A percentile compares a stretch with the other conserved stretches of the same genome.
These are phyloP conservation scores for Lasiosphaeris hirsuta DNA, from an alignment of 495 filamentous ascomycete species.

Conservation along the genomic window DNA sequence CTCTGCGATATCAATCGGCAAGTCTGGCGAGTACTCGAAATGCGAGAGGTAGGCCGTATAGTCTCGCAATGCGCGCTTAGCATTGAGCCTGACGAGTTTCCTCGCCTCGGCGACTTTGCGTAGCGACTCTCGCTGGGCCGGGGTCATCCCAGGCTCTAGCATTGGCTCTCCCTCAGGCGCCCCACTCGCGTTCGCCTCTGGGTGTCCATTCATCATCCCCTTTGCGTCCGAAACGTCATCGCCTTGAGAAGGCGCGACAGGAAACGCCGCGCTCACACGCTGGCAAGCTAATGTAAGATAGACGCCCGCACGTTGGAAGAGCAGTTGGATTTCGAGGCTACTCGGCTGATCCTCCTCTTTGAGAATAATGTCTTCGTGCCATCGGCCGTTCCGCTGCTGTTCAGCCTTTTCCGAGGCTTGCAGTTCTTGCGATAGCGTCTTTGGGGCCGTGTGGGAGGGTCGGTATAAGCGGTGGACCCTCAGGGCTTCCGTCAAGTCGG, in stretches of 20 bases:
- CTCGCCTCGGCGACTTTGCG: slow-evolving; percentile 53
- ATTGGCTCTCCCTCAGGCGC: slow-evolving; percentile 16
- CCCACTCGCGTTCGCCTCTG: too few relatives aligned
- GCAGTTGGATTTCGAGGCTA: slow-evolving; percentile 67
- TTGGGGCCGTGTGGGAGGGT: slow-evolving; percentile 39
- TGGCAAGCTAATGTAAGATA: slow-evolving; percentile 68
- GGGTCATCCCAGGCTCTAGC: slow-evolving; percentile 15
- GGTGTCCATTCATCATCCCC: too few relatives aligned
- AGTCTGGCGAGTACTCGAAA: slow-evolving; percentile 72
- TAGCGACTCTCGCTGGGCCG: slow-evolving; percentile 41
- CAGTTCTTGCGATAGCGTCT: slow-evolving; percentile 36
- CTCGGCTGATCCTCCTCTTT: slow-evolving; percentile 68
- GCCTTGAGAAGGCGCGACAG: not conserved
- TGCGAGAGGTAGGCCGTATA: slow-evolving; percentile 64
- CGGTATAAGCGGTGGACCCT: slow-evolving; percentile 53
- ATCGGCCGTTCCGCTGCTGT: slow-evolving; percentile 34
- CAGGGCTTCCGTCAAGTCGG: slow-evolving; percentile 64
- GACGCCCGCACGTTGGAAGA: slow-evolving; percentile 73
- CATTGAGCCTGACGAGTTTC: slow-evolving; percentile 64
- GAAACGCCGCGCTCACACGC: slow-evolving; percentile 39
- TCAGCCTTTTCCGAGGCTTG: slow-evolving; percentile 32
- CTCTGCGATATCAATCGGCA: slow-evolving; percentile 59
- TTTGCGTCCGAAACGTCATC: too few relatives aligned
- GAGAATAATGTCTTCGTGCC: slow-evolving; percentile 53
- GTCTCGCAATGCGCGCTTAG: slow-evolving; percentile 70